Evolutionary conservation across 2,329 filamentous ascomycete species (phyloP), one percentile per base, ranked within the genome.

Genomic region (Alternaria brassicicola): DNA sequence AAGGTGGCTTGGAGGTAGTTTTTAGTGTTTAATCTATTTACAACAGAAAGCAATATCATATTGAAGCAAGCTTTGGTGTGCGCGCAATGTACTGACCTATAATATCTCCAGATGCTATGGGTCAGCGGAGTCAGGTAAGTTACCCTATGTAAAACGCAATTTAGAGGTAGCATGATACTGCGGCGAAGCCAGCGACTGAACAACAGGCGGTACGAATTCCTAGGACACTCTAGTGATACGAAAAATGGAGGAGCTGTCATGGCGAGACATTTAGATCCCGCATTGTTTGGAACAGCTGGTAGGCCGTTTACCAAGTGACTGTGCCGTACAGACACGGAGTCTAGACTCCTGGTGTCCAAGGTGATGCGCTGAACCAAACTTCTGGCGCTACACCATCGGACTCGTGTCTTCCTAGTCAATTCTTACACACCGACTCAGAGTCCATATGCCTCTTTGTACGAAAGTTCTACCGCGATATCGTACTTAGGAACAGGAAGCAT

Each of bases 11-110:
- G 25, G 55, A 38, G 58, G 49, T 57, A 59, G 57, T 57, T 57
- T 52, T 57, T 61, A 57, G 53, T 61, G 49, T 61, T 51, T 61
- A 61, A 61, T 61, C 21, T 61, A 41, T 35, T 52, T 43, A 39
- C 52, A 41, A 57, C 15, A 33, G 35, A 52, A 28, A 26, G 21
- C 31, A 38, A 49, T 38, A 49, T 38, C 31, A 9, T 17, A 17
- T 38, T 28, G 15, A 49, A 38, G 38, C 47, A 38, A 38, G 47
- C 33, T 28, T 49, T 38, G 21, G 31, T 19, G 31, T 19, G 31
- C 19, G 47, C 47, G 1, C 43, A 47, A 12, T 25, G 12, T 46
- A 12, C 10, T 15, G 12, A 12, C 17, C 4, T 9, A 17, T 46
- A 13, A n/a, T 10, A 31, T 15, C 28, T 9, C 19, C 19, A 2